Percentiles rank a stretch among this genome's conserved stretches.
These are phyloP conservation scores for Polygonum maritimum DNA, from an alignment of 148 eudicot species.

Conservation along the genomic window DNA sequence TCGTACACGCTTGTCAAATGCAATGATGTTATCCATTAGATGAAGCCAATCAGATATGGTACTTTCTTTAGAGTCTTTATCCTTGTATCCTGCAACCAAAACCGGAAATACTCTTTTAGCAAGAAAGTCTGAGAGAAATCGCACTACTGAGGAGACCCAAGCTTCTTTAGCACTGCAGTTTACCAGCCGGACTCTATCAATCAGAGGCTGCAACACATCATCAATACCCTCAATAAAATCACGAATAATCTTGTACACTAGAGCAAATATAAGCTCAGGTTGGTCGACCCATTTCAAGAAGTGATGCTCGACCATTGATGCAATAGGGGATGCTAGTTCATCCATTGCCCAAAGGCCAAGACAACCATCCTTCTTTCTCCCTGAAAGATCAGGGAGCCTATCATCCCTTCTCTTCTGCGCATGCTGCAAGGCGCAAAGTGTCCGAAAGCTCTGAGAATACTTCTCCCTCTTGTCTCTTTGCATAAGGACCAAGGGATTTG, in stretches of 20 bases:
- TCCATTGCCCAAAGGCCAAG: slow-evolving; percentile 44
- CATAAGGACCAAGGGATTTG: slow-evolving; percentile 43
- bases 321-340: slow-evolving; percentile 44
- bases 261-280: slow-evolving; percentile 44
- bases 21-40: slow-evolving; percentile 34
- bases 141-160: slow-evolving; percentile 45
- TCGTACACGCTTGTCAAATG: slow-evolving; percentile 35
- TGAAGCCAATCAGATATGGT: slow-evolving; percentile 40
- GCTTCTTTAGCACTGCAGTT: slow-evolving; percentile 54
- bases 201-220: slow-evolving; percentile 48
- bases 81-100: slow-evolving; percentile 31
- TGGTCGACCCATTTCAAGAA: slow-evolving; percentile 36
- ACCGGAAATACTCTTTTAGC: slow-evolving; percentile 27
- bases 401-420: slow-evolving; percentile 30
- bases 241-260: slow-evolving; percentile 34
- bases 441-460: slow-evolving; percentile 38
- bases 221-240: slow-evolving; percentile 43
- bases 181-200: slow-evolving; percentile 39
- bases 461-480: slow-evolving; percentile 30
- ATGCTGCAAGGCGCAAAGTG: slow-evolving; percentile 48
- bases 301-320: slow-evolving; percentile 41
- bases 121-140: slow-evolving; percentile 30
- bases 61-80: slow-evolving; percentile 19
- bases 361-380: slow-evolving; percentile 17
- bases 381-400: slow-evolving; percentile 16